phyloP scores from a whole-genome alignment of 495 filamentous ascomycete species.

The Xylaria palmicola region DNA sequence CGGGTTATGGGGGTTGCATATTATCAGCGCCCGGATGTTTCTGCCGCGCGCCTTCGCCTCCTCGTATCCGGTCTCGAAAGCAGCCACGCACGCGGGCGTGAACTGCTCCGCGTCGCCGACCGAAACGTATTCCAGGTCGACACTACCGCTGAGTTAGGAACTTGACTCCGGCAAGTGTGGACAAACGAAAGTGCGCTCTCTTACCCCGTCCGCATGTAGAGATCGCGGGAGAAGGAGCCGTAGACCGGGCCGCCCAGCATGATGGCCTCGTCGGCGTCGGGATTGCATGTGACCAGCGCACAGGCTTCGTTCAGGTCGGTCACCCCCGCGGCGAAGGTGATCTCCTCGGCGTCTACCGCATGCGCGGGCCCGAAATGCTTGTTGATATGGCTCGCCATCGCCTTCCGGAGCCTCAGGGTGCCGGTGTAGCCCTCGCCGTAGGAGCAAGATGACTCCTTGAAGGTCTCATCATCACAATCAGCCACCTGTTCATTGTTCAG shows the following conservation, averaged over 20 bases:
- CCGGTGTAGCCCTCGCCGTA: slow-evolving; percentile 28
- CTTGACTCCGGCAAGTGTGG: not conserved
- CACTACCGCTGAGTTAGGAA: slow-evolving; percentile 24
- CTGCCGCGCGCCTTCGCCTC: slow-evolving; percentile 23
- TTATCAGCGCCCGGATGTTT: slow-evolving; percentile 49
- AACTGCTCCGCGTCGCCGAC: slow-evolving; percentile 50
- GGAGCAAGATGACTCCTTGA: slow-evolving; percentile 14
- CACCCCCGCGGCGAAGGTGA: slow-evolving; percentile 50
- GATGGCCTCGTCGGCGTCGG: slow-evolving; percentile 50
- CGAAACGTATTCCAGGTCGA: slow-evolving; percentile 40
- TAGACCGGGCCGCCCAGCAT: slow-evolving; percentile 53
- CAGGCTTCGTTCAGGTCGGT: slow-evolving; percentile 48
- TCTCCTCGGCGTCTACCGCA: slow-evolving; percentile 38
- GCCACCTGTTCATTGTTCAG: not conserved
- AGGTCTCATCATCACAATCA: slow-evolving; percentile 15
- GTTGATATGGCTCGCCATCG: slow-evolving; percentile 50
- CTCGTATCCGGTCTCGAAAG: slow-evolving; percentile 24
- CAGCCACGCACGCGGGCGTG: slow-evolving; percentile 23
- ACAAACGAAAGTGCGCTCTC: not conserved
- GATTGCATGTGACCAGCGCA: slow-evolving; percentile 38
- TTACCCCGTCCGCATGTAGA: slow-evolving; percentile 29
- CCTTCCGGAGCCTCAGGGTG: slow-evolving; percentile 32
- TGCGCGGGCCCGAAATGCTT: slow-evolving; percentile 39
- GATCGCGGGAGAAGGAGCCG: slow-evolving; percentile 40
- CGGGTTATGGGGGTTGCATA: slow-evolving; percentile 64